Conservation (phyloP, 2,329 filamentous ascomycete genomes). For the Ceratocystis cubensis region DNA sequence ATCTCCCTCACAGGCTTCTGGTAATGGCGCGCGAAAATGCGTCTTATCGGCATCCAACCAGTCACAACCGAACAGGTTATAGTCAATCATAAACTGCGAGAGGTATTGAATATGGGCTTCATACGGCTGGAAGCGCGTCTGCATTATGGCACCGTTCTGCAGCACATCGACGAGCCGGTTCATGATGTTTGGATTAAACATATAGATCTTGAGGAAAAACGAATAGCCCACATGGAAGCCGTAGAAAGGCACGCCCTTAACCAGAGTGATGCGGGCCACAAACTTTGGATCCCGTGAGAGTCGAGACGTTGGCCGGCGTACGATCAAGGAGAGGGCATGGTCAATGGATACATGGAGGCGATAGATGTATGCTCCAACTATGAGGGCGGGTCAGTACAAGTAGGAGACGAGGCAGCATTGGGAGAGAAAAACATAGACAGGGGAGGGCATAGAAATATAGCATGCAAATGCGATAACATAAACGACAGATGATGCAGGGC, state of each 20-base stretch:
- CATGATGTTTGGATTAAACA: constrained; percentile 78
- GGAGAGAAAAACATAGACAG: not conserved
- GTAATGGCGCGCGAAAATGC: constrained; percentile 60
- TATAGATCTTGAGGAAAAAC: constrained; percentile 87
- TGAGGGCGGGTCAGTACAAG: not conserved
- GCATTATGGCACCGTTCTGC: constrained; percentile 77
- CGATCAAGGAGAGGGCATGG: constrained; percentile 68
- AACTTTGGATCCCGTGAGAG: constrained; percentile 53
- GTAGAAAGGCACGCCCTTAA: constrained; percentile 92
- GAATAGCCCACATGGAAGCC: constrained; percentile 88
- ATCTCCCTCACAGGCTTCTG: constrained; percentile 41
- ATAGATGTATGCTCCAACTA: constrained; percentile 64
- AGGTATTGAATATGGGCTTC: constrained; percentile 89
- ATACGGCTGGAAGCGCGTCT: constrained; percentile 73
- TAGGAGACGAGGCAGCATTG: not conserved
- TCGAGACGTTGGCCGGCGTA: constrained; percentile 29
- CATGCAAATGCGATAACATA: not conserved
- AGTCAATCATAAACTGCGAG: constrained; percentile 96
- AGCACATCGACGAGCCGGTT: constrained; percentile 78
- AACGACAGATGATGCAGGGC: not conserved
- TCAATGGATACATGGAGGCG: constrained; percentile 78
- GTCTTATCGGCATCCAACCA: constrained; percentile 49
- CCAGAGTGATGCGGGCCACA: constrained; percentile 79
- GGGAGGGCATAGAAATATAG: not conserved
- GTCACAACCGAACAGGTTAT: constrained; percentile 85